These are phyloP conservation scores for Oryza punctata DNA, from an alignment of 176 grass and related monocot species.

Conservation along the genomic window DNA sequence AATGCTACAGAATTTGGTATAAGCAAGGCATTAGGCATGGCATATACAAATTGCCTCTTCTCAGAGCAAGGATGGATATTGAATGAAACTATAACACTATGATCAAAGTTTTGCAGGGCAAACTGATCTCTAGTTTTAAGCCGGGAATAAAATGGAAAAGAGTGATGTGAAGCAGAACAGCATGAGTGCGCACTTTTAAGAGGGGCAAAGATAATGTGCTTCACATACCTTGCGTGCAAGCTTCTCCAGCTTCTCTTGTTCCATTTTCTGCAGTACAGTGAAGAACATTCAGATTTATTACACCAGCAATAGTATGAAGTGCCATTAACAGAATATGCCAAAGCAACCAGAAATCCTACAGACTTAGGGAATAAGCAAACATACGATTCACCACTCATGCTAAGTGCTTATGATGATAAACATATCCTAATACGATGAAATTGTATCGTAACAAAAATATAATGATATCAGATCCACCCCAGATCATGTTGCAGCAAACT, in stretches of 20 bases:
- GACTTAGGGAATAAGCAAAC: neutral
- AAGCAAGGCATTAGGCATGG: neutral
- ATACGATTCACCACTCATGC: neutral
- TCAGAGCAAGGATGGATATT: neutral
- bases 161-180: neutral
- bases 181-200: neutral
- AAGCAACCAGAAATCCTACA: neutral
- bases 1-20: neutral
- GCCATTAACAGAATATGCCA: neutral
- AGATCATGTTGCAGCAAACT: neutral
- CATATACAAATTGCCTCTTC: neutral
- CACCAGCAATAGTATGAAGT: neutral
- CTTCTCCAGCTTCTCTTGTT: constrained; percentile 78
- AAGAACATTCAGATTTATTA: neutral
- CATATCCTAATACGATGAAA: neutral
- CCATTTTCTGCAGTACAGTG: constrained; percentile 69
- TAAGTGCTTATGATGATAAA: neutral
- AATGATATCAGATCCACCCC: neutral
- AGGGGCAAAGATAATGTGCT: neutral
- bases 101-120: neutral
- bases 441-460: neutral
- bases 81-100: neutral
- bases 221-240: constrained; percentile 60
- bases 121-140: neutral
- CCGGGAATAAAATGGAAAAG: neutral